Conservation (phyloP, 1,284 basidiomycete species). For the Pyrrhoderma noxium region DNA sequence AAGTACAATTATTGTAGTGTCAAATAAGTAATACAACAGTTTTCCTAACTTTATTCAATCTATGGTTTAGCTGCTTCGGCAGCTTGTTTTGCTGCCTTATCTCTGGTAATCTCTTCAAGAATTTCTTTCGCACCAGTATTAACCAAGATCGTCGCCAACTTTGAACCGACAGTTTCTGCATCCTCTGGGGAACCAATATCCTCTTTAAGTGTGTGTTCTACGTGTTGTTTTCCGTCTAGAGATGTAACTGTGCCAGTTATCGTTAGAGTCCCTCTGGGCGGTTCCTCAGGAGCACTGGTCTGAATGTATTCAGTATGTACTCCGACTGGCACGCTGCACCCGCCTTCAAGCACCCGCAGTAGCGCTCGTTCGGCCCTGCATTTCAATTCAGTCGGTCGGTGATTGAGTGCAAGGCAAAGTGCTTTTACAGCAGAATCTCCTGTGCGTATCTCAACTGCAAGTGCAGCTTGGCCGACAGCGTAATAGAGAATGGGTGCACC, state of each 20-base stretch:
- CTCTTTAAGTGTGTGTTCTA: constrained; percentile 56
- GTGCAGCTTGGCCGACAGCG: constrained; percentile 92
- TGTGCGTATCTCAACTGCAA: constrained; percentile 82
- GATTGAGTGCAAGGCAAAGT: constrained; percentile 61
- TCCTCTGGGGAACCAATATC: constrained; percentile 49
- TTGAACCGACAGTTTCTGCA: constrained; percentile 62
- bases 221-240: constrained; percentile 62
- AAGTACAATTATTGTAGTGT: background rate
- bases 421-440: constrained; percentile 57
- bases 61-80: constrained; percentile 21
- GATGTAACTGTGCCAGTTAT: constrained; percentile 78
- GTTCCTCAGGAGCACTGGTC: constrained; percentile 25
- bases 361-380: constrained; percentile 84
- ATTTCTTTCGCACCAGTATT: constrained; percentile 68
- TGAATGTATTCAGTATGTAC: constrained; percentile 50
- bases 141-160: constrained; percentile 57
- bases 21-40: background rate
- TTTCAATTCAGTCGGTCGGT: constrained; percentile 69
- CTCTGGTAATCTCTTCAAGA: constrained; percentile 68
- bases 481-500: constrained; percentile 72
- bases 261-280: constrained; percentile 38
- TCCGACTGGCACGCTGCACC: constrained; percentile 97
- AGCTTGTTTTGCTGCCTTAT: constrained; percentile 50
- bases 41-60: background rate
- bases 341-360: constrained; percentile 86